Conservation (phyloP, 2,329 filamentous ascomycete genomes). For the Herpomyces periplanetae region DNA sequence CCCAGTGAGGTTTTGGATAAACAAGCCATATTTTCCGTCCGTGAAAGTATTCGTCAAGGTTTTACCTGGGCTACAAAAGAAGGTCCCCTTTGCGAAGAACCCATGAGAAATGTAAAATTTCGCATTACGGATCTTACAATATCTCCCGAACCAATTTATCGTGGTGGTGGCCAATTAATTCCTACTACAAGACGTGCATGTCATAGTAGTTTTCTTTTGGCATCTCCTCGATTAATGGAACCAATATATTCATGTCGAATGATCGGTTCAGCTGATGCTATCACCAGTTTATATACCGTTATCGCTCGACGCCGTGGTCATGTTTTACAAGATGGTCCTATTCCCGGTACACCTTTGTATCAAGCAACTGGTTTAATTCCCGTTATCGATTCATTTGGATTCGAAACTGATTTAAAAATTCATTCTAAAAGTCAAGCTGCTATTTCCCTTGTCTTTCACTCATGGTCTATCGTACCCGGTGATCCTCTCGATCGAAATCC, state of each 20-base stretch:
- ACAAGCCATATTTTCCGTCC: conserved; percentile 45
- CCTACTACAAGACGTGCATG: conserved; percentile 67
- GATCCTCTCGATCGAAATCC: conserved; percentile 71
- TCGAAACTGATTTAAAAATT: conserved; percentile 70
- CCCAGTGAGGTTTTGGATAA: conserved; percentile 73
- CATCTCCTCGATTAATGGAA: conserved; percentile 79
- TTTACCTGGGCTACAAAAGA: conserved; percentile 89
- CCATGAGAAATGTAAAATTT: conserved; percentile 92
- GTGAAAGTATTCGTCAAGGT: conserved; percentile 71
- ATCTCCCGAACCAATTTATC: conserved; percentile 61
- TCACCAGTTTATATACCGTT: conserved; percentile 62
- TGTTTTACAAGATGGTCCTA: conserved; percentile 65
- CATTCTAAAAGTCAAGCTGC: conserved; percentile 77
- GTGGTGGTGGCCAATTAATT: conserved; percentile 85
- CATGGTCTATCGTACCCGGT: conserved; percentile 78
- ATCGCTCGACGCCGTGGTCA: conserved; percentile 59
- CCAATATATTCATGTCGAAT: conserved; percentile 72
- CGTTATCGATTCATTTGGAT: conserved; percentile 87
- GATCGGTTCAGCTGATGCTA: conserved; percentile 59
- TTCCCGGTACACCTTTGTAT: conserved; percentile 76
- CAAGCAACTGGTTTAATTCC: conserved; percentile 62
- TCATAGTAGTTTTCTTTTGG: conserved; percentile 90
- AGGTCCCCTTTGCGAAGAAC: conserved; percentile 88
- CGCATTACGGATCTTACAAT: conserved; percentile 65
- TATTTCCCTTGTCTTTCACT: conserved; percentile 66